Evolutionary conservation across 2,329 filamentous ascomycete genomes (phyloP), one percentile per base, ranked within the genome.

Genomic region (Pyrenophora tritici-repentis): DNA sequence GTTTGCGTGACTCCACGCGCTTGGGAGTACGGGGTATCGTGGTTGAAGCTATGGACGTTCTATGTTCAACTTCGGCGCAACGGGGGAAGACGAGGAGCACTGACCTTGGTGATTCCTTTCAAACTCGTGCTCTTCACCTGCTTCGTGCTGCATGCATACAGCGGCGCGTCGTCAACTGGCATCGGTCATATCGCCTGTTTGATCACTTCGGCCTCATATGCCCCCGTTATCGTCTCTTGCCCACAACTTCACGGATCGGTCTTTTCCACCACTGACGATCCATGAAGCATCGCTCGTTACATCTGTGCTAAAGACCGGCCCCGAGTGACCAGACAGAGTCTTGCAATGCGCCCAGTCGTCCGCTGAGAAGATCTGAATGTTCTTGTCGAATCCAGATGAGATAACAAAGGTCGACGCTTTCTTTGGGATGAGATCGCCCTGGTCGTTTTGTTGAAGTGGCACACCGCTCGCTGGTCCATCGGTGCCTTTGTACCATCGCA

Each of bases 171-270:
- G 17, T 49, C 16, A 12, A 17, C 16, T 32, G 36, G 24, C 13
- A 26, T 41, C 24, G 29, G 37, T 29, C 17, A 41, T 52, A 18
- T 47, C 24, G 33, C 43, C 14, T 12, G 16, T 38, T 38, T 24
- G 8, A 16, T 17, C 39, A 16, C 17, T 39, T 31, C 42, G 33
- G 7, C 26, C 47, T 72, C 65, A 72, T 58, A 72, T 64, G 33
- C 70, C 70, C 49, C 63, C 53, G 32, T 70, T 65, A 46, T 73
- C 70, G 59, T 96, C 93, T 58, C 91, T 84, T 4, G 90, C 90
- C 94, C 94, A 99, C 2, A 99, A 79, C 79, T 99, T 99, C 42
- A 97, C 90, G 2, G 93, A 97, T 46, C 92, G 84, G 74, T 99
- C 94, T 70, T 96, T 90, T 3, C 94, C 92, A 61, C 91, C 91